Conservation (phyloP, 75 land plant genomes). For the Adiantum capillusveneris region DNA sequence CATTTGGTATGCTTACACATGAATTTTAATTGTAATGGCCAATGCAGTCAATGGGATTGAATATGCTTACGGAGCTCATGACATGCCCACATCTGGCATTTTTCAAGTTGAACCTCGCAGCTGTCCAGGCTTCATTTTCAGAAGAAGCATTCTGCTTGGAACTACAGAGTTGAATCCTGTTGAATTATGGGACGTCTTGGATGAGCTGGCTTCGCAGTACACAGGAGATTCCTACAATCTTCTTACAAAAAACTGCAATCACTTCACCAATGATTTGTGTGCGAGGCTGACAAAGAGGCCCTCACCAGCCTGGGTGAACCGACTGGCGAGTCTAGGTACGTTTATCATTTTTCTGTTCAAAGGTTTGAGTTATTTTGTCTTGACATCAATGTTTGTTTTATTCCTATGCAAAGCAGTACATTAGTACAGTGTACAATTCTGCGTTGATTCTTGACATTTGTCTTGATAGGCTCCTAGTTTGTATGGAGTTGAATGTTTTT, state of each 20-base stretch:
- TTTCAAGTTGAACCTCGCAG: conserved; percentile 88
- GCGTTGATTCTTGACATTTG: too few species aligned
- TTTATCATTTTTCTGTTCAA: conserved; percentile 8
- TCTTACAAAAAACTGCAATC: conserved; percentile 87
- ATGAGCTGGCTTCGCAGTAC: conserved; percentile 53
- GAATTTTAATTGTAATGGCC: conserved; percentile 10
- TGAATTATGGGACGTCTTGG: conserved; percentile 75
- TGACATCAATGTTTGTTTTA: too few species aligned
- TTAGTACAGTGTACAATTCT: too few species aligned
- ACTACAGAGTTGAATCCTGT: conserved; percentile 51
- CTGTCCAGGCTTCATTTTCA: conserved; percentile 87
- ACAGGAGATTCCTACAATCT: conserved; percentile 87
- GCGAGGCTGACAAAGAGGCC: conserved; percentile 52
- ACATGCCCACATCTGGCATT: conserved; percentile 78
- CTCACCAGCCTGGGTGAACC: conserved; percentile 90
- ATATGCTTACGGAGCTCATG: conserved; percentile 87
- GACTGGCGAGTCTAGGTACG: conserved; percentile 74
- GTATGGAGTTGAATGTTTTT: too few species aligned
- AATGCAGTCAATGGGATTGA: conserved; percentile 67
- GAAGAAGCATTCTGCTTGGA: conserved; percentile 62
- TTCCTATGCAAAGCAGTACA: too few species aligned
- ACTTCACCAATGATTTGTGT: conserved; percentile 80
- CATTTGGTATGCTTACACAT: conserved; percentile 10
- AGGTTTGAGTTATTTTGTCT: conserved; percentile 12
- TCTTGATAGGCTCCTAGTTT: too few species aligned